Percentiles rank a stretch among this genome's conserved stretches.
These are phyloP conservation scores for Raffaelea ambrosiae DNA, from an alignment of 2,329 filamentous ascomycete species.

Conservation along the genomic window DNA sequence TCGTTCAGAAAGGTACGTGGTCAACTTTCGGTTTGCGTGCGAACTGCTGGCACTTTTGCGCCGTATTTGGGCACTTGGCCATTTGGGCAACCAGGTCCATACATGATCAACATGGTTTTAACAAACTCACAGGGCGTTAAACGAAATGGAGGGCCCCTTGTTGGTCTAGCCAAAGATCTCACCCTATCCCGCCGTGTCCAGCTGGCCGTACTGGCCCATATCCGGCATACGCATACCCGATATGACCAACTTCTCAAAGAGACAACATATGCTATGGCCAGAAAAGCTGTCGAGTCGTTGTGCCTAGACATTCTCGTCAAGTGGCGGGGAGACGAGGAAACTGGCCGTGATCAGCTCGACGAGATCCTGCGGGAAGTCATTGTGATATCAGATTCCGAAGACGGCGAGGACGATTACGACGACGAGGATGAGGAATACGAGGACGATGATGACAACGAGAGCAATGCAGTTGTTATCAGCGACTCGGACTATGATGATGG, in stretches of 20 bases:
- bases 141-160: constrained; percentile 45
- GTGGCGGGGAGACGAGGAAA: constrained; percentile 65
- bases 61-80: background rate
- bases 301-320: constrained; percentile 60
- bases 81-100: no score
- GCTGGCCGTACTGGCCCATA: constrained; percentile 57
- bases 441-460: constrained; percentile 16
- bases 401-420: constrained; percentile 31
- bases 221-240: constrained; percentile 57
- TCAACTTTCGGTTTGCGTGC: no score
- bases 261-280: constrained; percentile 49
- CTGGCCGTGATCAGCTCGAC: constrained; percentile 57
- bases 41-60: no score
- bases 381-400: constrained; percentile 54
- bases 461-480: no score
- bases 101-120: no score
- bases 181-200: constrained; percentile 54
- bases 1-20: constrained; percentile 52
- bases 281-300: constrained; percentile 51
- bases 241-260: constrained; percentile 55
- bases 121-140: constrained; percentile 31
- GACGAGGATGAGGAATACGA: constrained; percentile 18
- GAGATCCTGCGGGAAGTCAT: constrained; percentile 60
- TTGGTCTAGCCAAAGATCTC: constrained; percentile 48
- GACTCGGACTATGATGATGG: no score